Evolutionary conservation across 148 eudicot genomes (phyloP), one percentile per base, ranked within the genome.

Genomic region (Rhododendron vialii): DNA sequence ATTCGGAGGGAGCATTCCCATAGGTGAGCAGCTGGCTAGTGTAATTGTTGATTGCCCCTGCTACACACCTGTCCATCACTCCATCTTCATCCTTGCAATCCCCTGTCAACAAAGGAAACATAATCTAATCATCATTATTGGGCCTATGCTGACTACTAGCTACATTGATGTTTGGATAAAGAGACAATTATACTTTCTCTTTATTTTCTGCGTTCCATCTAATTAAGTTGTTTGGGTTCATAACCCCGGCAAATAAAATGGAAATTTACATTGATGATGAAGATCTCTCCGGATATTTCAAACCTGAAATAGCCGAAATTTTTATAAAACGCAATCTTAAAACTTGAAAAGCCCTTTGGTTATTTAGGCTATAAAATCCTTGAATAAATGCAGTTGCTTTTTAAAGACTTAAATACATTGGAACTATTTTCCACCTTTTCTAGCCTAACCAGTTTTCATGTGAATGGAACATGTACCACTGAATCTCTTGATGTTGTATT

Each of bases 1-100:
- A 88, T 6, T 80, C 84, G 80, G 91, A 78, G 83, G 89, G 85
- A 28, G 85, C 33, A 59, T 80, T 86, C 80, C 79, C 84, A 78
- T 91, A 89, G 85, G 84, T 85, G 84, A 92, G 93, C 41, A 95
- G 97, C 86, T 95, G 96, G 83, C 81, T 87, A 26, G 98, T 95
- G 89, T 95, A 95, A 85, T 95, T 95, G 90, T 93, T 93, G 43
- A 95, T 93, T 78, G 98, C 98, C 18, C 98, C 98, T 7, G 95
- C 98, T 15, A 94, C 98, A 84, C 98, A 95, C 85, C 93, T 90
- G 85, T 86, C 95, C 86, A 81, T 87, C 38, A 89, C 87, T 82
- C 98, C 98, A 83, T 92, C 85, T 89, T 90, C 98, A 88, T 94
- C 96, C 87, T 93, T 93, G 93, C 98, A 95, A 85, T 95, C 98